Evolutionary conservation across 2,329 filamentous ascomycete species (phyloP).

Genomic region (Mollisia scopiformis): DNA sequence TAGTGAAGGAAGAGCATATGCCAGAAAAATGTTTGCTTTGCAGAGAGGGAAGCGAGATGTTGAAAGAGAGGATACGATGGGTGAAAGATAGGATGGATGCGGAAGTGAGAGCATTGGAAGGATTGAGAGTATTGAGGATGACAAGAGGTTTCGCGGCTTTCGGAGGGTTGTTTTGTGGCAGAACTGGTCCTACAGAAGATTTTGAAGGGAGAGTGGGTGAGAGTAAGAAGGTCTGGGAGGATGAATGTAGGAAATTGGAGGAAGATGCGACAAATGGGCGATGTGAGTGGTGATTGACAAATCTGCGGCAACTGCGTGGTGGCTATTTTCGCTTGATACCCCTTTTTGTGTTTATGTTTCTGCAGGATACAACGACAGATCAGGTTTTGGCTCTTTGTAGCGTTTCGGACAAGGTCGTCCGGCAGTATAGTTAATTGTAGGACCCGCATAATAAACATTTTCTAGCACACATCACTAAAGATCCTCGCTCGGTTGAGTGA

Average conservation of each 20-base stretch:
- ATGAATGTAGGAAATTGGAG: slow-evolving; percentile 23
- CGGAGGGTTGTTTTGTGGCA: not conserved
- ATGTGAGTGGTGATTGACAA: slow-evolving; percentile 31
- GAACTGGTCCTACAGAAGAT: not conserved
- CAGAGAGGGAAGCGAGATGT: slow-evolving; percentile 13
- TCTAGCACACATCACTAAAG: not conserved
- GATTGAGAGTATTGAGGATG: slow-evolving; percentile 12
- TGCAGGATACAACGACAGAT: not conserved
- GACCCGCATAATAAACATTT: not conserved
- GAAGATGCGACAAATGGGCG: slow-evolving; percentile 20
- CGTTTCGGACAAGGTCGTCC: not conserved
- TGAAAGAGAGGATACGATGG: slow-evolving; percentile 16
- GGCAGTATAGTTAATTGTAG: not conserved
- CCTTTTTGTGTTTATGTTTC: not conserved
- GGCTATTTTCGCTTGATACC: not conserved
- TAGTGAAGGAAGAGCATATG: slow-evolving; percentile 25
- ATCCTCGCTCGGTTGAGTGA: not conserved
- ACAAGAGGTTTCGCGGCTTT: not conserved
- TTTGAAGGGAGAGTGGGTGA: slow-evolving; percentile 16
- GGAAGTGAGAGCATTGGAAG: slow-evolving; percentile 20
- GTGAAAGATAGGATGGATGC: slow-evolving; percentile 19
- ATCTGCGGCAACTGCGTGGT: slow-evolving; percentile 19
- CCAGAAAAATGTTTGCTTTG: slow-evolving; percentile 28
- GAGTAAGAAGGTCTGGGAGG: slow-evolving; percentile 23
- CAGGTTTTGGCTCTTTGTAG: not conserved